Evolutionary conservation across 78 protist genomes (phyloP).

Genomic region (Planoprotostelium fungivorum): DNA sequence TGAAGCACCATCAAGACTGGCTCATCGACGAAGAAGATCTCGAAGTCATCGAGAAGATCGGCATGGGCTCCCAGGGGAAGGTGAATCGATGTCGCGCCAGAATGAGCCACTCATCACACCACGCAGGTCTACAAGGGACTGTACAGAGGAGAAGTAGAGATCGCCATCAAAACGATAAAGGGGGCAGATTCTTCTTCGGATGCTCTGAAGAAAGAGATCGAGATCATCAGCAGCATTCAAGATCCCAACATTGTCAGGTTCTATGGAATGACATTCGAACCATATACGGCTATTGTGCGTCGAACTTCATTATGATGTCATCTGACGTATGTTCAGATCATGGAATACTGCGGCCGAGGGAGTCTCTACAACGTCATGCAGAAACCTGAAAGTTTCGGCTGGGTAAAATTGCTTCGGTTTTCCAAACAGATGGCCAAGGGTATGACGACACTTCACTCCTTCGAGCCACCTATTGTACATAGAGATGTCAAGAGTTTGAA

Average conservation of each 20-base stretch:
- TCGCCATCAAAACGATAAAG: slow-evolving; percentile 42
- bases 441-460: slow-evolving; percentile 31
- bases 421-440: slow-evolving; percentile 31
- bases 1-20: not conserved
- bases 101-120: not conserved
- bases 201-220: slow-evolving; percentile 34
- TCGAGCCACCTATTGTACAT: slow-evolving; percentile 52
- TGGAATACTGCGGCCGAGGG: slow-evolving; percentile 47
- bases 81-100: not conserved
- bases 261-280: slow-evolving; percentile 26
- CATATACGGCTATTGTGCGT: not conserved
- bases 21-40: slow-evolving; percentile 34
- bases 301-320: not conserved
- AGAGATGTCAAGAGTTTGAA: slow-evolving; percentile 35
- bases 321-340: slow-evolving; percentile 8
- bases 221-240: slow-evolving; percentile 14
- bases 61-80: slow-evolving; percentile 38
- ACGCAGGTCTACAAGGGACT: slow-evolving; percentile 27
- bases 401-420: slow-evolving; percentile 43
- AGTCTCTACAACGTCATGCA: slow-evolving; percentile 38
- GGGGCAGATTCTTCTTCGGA: slow-evolving; percentile 23
- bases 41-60: slow-evolving; percentile 24
- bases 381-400: slow-evolving; percentile 8
- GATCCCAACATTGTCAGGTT: slow-evolving; percentile 26
- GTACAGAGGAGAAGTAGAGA: slow-evolving; percentile 40